Evolutionary conservation across 1,284 basidiomycete genomes (phyloP), one percentile per base, ranked within the genome.

Genomic region (Moniliella sp.): DNA sequence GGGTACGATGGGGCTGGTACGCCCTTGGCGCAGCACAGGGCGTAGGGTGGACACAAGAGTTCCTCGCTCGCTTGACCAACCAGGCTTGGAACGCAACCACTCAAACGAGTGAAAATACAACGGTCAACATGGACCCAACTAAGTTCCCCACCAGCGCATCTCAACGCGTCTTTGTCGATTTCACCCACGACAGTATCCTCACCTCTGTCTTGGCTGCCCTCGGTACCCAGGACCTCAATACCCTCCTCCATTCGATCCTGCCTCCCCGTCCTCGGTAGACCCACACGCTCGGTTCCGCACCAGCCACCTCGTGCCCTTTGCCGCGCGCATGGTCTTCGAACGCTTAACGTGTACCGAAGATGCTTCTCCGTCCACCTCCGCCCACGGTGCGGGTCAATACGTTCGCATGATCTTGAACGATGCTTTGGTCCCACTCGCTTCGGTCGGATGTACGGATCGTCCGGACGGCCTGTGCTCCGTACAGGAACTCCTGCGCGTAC

Each of bases 321-420:
- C 43, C 13, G 44, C 52, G 2, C 31, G 41, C 2, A 7, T 56
- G 5, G 50, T 44, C 1, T 45, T 47, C 15, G 39, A 49, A 21
- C 37, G 57, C 5, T 25, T 51, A 25, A 40, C 47, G 10, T 53
- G 46, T 40, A 15, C 34, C 21, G 21, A 23, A 7, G n/a, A n/a
- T n/a, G n/a, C n/a, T n/a, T n/a, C n/a, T n/a, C n/a, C n/a, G 7
- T 23, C 27, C 5, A 30, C 28, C 3, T 5, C 15, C 15, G 15
- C 35, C 4, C 31, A 17, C 5, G 31, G 36, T 3, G 15, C 27
- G 1, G 68, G 66, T 16, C 64, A 57, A 0, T 78, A 80, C 47
- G 74, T 83, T 42, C 74, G 79, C 4, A 65, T 78, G 33, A 70
- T 78, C 50, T 69, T 82, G 59, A 88, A 88, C 62, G 84, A 91